Base-by-base conservation (phyloP, 2,329 filamentous ascomycete species). In the Pestalotiopsis sp. region DNA sequence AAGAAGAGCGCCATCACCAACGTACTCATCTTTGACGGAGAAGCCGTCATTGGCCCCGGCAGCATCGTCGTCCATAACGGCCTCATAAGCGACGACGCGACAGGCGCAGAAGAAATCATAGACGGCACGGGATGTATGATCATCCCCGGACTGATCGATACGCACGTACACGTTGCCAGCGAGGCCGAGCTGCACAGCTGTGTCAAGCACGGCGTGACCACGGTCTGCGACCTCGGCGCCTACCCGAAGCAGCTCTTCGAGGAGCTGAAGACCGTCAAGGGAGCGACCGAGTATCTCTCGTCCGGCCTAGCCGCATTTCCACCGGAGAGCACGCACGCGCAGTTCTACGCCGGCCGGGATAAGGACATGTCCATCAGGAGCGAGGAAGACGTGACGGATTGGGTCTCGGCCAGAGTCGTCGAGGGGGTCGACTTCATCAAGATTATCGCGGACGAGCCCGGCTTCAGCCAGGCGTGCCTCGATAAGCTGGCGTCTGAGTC, bases 391-490 rank as follows among this genome's bases (percentile, higher is more conserved):
- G 72, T 64, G 2, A 68, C 60, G 4, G 65, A 67, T 9, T 74
- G 72, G 36, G 70, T 75, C 17, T 52, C 68, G 23, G 65, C 69
- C 31, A 61, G 71, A 60, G 68, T 71, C 13, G 59, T 45, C 17
- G 72, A 75, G 58, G 63, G 66, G 13, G 70, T 72, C 9, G 75
- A 78, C 63, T 78, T 75, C 65, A 68, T 78, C 71, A 79, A 76
- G 68, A 70, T 76, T 41, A 73, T 75, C 20, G 72, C 72, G 25
- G 74, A 77, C 68, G 57, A 60, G 17, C 71, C 75, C 2, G 74
- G 75, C 1, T 68, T 75, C 7, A 66, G 69, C 11, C 70, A 76
- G 23, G 71, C 73, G 6, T 66, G 74, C 4, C 68, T 78, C 2
- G 68, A 73, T 7, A 68, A 66, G 36, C 68, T 77, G 1, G 74